Conservation (phyloP, 352 stramenopile species). For the Chrysophaeum taylorii region DNA sequence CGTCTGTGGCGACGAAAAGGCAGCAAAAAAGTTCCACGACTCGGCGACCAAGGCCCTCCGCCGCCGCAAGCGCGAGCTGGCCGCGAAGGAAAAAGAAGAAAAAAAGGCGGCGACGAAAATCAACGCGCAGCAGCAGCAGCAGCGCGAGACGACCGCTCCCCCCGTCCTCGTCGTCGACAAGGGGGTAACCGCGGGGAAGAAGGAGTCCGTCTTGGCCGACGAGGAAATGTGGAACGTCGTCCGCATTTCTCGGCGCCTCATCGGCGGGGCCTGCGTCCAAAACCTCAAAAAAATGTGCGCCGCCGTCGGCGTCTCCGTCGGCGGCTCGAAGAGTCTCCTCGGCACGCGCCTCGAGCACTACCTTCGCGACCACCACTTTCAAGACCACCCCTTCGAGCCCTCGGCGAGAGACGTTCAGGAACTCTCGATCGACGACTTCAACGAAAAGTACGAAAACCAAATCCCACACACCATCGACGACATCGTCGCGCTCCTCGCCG, state of each 20-base stretch:
- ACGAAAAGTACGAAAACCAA: background rate
- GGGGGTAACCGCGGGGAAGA: no score
- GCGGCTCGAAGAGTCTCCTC: background rate
- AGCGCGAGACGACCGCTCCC: no score
- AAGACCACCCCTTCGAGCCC: background rate
- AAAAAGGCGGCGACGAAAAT: no score
- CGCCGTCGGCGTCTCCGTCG: background rate
- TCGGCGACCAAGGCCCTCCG: no score
- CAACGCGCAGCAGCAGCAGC: no score
- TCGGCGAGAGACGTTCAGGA: background rate
- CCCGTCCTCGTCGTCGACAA: no score
- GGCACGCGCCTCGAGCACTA: background rate
- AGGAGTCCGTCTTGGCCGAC: no score
- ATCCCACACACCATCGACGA: background rate
- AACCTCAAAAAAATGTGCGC: slow-evolving; percentile 8
- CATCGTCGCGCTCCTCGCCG: background rate
- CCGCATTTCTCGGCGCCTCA: background rate
- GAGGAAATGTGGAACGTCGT: no score
- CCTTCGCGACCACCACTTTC: background rate
- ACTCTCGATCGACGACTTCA: background rate
- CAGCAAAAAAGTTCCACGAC: no score
- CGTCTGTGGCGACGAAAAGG: slow-evolving; percentile 1
- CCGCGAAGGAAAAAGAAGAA: no score
- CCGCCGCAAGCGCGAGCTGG: no score
- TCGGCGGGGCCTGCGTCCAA: background rate